Base-by-base conservation (phyloP, 352 stramenopile genomes). In the Globisporangium takayamanum region DNA sequence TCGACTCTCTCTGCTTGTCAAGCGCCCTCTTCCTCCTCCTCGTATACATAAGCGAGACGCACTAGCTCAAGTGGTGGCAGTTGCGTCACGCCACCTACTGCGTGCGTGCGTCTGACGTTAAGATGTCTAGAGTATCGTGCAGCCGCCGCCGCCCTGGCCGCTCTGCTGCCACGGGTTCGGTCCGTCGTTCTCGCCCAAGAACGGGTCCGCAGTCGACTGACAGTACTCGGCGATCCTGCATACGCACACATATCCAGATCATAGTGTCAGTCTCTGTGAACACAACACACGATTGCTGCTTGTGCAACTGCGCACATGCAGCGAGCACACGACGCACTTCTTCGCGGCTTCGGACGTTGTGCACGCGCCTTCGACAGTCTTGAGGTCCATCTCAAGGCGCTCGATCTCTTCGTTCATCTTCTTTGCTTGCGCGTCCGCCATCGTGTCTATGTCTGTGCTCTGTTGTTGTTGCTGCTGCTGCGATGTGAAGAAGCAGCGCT, bases 391-490 rank as follows among this genome's bases (percentile, higher is more conserved):
- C 62, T 92, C 79, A 37, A 89, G 76, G 20, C 79, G 79, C 60
- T 86, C 76, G 46, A 92, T 84, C 68, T 89, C 81, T 55, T 92
- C 82, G 53, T 74, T 55, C 26, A 92, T 77, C 74, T 92, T 92
- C 76, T 92, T 92, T 45, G 74, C 72, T 57, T 83, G 76, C 45
- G 72, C 69, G 68, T 92, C 79, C 30, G 75, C 70, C 73, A 82
- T 82, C 18, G 28, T 33, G 28, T 30, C 16, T 33, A 7, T 12
- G 33, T 10, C 33, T 39, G 33, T 39, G 33, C 33, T 39, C 33
- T 39, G 6, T 39, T 12, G 33, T 22, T 7, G 28, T 33, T 33
- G 46, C 12, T 46, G 54, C 44, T 54, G 37, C 14, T 26, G 26
- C 14, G 36, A 14, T 10, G 49, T 18, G 44, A 11, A 11, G 20